Evolutionary conservation across 2,329 filamentous ascomycete species (phyloP).

Genomic region (Alternaria atra): DNA sequence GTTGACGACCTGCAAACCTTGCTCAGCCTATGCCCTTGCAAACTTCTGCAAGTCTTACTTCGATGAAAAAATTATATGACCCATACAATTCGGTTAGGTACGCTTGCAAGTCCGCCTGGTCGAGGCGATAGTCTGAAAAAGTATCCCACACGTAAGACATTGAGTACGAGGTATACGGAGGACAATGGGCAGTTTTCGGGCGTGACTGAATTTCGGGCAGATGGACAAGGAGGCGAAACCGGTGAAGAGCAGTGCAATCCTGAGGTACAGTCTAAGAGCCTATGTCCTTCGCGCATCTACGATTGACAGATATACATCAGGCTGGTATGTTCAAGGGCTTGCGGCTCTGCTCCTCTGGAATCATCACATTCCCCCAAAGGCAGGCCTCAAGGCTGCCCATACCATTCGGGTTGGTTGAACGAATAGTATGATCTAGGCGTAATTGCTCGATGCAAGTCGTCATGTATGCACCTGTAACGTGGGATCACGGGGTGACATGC

Average conservation of each 20-base stretch:
- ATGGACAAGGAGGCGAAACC: neutral
- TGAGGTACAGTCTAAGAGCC: neutral
- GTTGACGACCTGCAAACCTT: conserved; percentile 15
- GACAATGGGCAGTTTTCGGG: neutral
- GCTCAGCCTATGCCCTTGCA: neutral
- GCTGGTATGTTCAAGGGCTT: neutral
- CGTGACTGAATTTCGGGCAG: too few relatives aligned
- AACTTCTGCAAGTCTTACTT: conserved; percentile 1
- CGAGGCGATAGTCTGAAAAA: conserved; percentile 20
- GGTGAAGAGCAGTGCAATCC: neutral
- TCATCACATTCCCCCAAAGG: neutral
- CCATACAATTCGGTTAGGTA: conserved; percentile 19
- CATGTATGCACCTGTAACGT: neutral
- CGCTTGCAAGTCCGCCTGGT: conserved; percentile 12
- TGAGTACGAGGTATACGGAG: neutral
- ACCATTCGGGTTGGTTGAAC: neutral
- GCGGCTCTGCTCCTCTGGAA: neutral
- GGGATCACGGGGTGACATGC: neutral
- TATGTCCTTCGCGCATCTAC: neutral
- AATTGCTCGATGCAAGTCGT: neutral
- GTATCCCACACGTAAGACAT: conserved; percentile 14
- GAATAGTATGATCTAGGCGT: neutral
- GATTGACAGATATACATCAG: neutral
- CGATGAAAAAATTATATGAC: conserved; percentile 18
- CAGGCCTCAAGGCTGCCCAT: neutral